Evolutionary conservation across 1,139 yeast genomes (phyloP).

Genomic region (Taphrina pruni): DNA sequence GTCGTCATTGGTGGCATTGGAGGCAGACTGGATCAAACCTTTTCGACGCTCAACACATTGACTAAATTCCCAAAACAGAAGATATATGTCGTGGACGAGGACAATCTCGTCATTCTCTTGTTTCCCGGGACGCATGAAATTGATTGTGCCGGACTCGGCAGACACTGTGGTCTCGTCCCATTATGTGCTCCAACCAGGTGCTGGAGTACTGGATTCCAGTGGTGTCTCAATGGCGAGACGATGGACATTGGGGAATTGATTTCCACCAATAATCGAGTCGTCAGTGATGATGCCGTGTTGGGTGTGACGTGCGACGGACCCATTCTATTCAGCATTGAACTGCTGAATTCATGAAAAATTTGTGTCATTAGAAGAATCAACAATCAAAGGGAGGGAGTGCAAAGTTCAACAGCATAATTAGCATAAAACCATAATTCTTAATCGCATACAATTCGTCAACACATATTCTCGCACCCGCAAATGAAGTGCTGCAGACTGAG

Average conservation of each 20-base stretch:
- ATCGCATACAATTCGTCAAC: no score
- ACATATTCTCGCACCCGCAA: neutral
- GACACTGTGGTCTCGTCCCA: conserved; percentile 34
- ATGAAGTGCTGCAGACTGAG: neutral
- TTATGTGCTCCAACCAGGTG: conserved; percentile 11
- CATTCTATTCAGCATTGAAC: conserved; percentile 21
- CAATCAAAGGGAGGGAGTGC: neutral
- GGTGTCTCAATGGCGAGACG: conserved; percentile 36
- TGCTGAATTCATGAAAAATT: neutral
- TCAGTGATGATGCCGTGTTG: conserved; percentile 13
- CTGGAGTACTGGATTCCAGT: conserved; percentile 26
- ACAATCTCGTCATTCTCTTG: conserved; percentile 28
- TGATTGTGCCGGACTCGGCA: conserved; percentile 23
- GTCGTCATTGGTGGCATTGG: conserved; percentile 35
- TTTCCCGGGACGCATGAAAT: conserved; percentile 15
- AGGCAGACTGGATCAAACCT: conserved; percentile 35
- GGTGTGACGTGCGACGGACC: conserved; percentile 25
- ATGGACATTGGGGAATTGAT: conserved; percentile 30
- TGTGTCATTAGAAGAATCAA: neutral
- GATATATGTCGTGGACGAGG: conserved; percentile 17
- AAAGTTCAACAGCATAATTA: neutral
- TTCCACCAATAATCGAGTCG: conserved; percentile 33
- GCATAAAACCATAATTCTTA: neutral
- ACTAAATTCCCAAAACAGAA: neutral
- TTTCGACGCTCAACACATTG: conserved; percentile 28